These are phyloP conservation scores for Coniochaeta pulveracea DNA, from an alignment of 2,329 filamentous ascomycete species.

Conservation along the genomic window DNA sequence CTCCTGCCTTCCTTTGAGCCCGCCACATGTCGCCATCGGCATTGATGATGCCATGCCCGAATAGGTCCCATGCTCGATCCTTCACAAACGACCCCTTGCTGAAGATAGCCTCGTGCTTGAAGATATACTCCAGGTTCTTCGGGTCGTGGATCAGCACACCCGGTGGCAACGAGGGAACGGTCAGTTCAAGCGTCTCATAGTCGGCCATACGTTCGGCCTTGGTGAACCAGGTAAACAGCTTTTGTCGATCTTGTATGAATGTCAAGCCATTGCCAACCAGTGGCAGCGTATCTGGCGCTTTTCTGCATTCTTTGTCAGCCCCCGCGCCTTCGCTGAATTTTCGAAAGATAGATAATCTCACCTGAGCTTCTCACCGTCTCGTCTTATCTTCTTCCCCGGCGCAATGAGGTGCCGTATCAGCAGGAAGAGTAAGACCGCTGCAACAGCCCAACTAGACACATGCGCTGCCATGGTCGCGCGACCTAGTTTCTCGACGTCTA, in stretches of 20 bases:
- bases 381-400: slow-evolving; percentile 10
- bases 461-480: slow-evolving; percentile 6
- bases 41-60: slow-evolving; percentile 57
- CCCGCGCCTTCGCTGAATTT: neutral
- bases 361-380: slow-evolving; percentile 21
- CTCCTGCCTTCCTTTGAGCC: slow-evolving; percentile 49
- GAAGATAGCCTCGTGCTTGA: slow-evolving; percentile 49
- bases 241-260: slow-evolving; percentile 48
- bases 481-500: neutral
- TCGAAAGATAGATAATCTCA: slow-evolving; percentile 6
- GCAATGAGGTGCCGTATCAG: slow-evolving; percentile 7
- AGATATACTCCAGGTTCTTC: slow-evolving; percentile 48
- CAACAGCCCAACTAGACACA: slow-evolving; percentile 5
- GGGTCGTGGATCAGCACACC: slow-evolving; percentile 54
- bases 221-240: slow-evolving; percentile 51
- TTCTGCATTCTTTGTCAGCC: slow-evolving; percentile 19
- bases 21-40: slow-evolving; percentile 53
- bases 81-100: slow-evolving; percentile 53
- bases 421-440: slow-evolving; percentile 3
- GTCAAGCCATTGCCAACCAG: slow-evolving; percentile 49
- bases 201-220: slow-evolving; percentile 44
- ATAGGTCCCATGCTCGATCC: slow-evolving; percentile 47
- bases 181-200: slow-evolving; percentile 49
- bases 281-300: slow-evolving; percentile 39
- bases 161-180: slow-evolving; percentile 49